phyloP scores from a whole-genome alignment of 768 basidiomycete species.

The Psilocybe tampanensis region DNA sequence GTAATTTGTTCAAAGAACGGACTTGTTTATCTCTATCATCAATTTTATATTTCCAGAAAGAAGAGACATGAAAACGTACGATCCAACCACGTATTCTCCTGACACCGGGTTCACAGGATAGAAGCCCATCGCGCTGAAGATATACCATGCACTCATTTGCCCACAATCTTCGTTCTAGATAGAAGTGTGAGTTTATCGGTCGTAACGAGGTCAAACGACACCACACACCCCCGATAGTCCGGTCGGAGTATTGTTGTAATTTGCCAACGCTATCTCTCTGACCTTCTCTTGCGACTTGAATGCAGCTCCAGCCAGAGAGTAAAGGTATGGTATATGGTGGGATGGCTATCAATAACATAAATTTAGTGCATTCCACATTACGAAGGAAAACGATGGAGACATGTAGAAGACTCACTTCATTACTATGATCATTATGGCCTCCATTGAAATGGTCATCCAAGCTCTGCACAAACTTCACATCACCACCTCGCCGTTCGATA shows the following conservation, averaged over 20 bases:
- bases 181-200: not conserved
- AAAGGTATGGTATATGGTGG: constrained; percentile 86
- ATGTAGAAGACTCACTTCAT: constrained; percentile 52
- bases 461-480: constrained; percentile 62
- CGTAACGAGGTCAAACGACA: not conserved
- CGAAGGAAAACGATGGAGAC: not conserved
- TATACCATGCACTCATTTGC: constrained; percentile 90
- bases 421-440: constrained; percentile 82
- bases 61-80: constrained; percentile 42
- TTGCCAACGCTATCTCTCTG: constrained; percentile 58
- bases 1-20: constrained; percentile 56
- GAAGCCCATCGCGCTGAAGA: constrained; percentile 82
- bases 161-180: constrained; percentile 87
- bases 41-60: not conserved
- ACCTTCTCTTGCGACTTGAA: constrained; percentile 73
- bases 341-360: constrained; percentile 55
- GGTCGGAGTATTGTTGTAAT: constrained; percentile 69
- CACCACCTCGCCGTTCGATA: constrained; percentile 66
- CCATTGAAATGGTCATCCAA: constrained; percentile 59
- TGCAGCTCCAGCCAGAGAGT: constrained; percentile 71
- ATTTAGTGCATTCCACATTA: not conserved
- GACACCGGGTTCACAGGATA: constrained; percentile 86
- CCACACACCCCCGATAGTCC: constrained; percentile 71
- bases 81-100: constrained; percentile 74
- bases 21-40: constrained; percentile 20